phyloP scores from a whole-genome alignment of 192 early-diverging fungal genomes.

The Geranomyces michiganensis region DNA sequence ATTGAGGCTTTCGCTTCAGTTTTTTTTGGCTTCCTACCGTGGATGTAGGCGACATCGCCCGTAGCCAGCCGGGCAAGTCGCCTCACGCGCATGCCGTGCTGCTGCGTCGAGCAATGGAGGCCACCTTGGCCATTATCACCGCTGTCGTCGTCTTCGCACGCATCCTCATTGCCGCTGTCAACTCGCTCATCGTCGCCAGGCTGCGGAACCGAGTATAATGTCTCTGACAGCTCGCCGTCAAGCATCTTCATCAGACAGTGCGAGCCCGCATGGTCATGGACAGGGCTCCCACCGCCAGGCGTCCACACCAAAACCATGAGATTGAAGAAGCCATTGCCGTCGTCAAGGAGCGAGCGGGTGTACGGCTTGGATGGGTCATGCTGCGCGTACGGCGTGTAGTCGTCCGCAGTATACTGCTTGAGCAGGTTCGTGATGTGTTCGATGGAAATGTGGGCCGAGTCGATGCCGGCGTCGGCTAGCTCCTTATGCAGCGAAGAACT shows the following conservation, averaged over 20 bases:
- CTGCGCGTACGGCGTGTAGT: conserved; percentile 73
- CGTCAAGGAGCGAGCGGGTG: conserved; percentile 88
- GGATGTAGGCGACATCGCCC: conserved; percentile 83
- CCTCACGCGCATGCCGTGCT: conserved; percentile 21
- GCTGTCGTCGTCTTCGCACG: not conserved
- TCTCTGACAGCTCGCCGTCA: conserved; percentile 77
- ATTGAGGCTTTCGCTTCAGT: too few species aligned
- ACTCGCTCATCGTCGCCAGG: conserved; percentile 1
- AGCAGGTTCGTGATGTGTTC: conserved; percentile 60
- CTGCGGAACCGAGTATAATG: conserved; percentile 75
- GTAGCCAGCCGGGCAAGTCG: conserved; percentile 48
- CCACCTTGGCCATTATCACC: not conserved
- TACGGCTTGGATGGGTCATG: conserved; percentile 69
- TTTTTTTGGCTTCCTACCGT: too few species aligned
- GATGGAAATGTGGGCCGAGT: conserved; percentile 52
- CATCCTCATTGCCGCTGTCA: conserved; percentile 13
- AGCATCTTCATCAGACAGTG: conserved; percentile 94
- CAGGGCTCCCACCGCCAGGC: conserved; percentile 70
- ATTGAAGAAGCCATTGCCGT: conserved; percentile 91
- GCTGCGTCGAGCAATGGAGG: too few species aligned
- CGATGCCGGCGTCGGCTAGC: conserved; percentile 58
- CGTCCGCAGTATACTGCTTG: conserved; percentile 61
- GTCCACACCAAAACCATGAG: conserved; percentile 89
- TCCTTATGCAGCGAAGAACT: conserved; percentile 51
- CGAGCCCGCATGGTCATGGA: conserved; percentile 87